Percentiles rank a stretch among this genome's conserved stretches.
Evolutionary conservation across 1,139 yeast genomes (phyloP).

Genomic region (Nakaseomyces delphensis): DNA sequence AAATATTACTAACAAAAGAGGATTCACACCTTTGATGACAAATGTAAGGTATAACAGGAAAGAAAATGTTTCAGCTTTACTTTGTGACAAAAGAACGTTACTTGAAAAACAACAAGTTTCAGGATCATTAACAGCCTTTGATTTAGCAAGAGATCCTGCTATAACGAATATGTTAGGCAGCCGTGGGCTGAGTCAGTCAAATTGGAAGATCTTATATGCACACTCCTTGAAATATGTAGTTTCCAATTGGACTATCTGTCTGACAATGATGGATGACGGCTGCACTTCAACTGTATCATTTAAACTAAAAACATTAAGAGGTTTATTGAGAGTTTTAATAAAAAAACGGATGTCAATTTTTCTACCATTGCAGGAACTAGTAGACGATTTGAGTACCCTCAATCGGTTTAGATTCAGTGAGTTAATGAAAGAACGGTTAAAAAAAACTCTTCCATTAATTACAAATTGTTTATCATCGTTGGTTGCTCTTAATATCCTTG

Average conservation of each 20-base stretch:
- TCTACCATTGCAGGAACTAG: conserved; percentile 10
- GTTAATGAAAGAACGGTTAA: conserved; percentile 15
- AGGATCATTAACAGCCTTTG: conserved; percentile 39
- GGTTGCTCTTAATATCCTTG: conserved; percentile 11
- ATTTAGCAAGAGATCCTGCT: conserved; percentile 40
- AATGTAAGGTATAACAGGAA: conserved; percentile 62
- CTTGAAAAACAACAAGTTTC: conserved; percentile 34
- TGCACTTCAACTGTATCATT: conserved; percentile 1
- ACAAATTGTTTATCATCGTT: conserved; percentile 16
- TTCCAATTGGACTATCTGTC: conserved; percentile 7
- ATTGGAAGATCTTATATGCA: conserved; percentile 13
- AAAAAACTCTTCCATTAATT: conserved; percentile 12
- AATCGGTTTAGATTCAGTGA: conserved; percentile 6
- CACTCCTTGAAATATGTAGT: conserved; percentile 17
- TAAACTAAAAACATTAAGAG: conserved; percentile 10
- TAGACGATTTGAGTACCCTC: conserved; percentile 7
- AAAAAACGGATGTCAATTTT: conserved; percentile 11
- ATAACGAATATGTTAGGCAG: conserved; percentile 17
- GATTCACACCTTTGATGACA: conserved; percentile 61
- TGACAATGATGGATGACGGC: conserved; percentile 1
- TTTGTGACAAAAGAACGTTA: conserved; percentile 40
- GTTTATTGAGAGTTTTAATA: conserved; percentile 9
- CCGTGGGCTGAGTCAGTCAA: conserved; percentile 11
- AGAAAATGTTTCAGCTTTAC: conserved; percentile 45
- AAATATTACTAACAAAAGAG: conserved; percentile 52